These are phyloP conservation scores for Paraleonurus japonicus DNA, from an alignment of 257 asterid genomes.

Conservation along the genomic window DNA sequence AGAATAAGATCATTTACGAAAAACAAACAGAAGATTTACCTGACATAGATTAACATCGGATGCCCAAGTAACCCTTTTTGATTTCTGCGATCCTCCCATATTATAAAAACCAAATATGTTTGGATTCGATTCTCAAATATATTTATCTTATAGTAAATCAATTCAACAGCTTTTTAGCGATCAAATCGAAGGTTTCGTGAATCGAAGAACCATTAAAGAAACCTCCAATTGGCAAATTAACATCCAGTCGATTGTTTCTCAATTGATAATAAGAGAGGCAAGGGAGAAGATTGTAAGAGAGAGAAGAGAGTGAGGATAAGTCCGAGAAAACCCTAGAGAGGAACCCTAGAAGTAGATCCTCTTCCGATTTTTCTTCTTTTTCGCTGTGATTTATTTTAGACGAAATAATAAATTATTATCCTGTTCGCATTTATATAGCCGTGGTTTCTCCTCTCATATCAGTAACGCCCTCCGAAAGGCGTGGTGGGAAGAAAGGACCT, in stretches of 20 bases:
- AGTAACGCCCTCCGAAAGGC: not conserved
- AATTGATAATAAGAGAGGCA: not conserved
- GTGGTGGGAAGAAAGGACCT: not conserved
- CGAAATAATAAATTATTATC: not conserved
- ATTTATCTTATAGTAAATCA: slow-evolving; percentile 17
- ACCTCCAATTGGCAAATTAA: slow-evolving; percentile 12
- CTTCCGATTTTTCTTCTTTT: slow-evolving; percentile 8
- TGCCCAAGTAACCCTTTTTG: slow-evolving; percentile 90
- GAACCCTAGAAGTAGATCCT: slow-evolving; percentile 46
- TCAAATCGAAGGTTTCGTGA: slow-evolving; percentile 20
- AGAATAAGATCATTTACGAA: not conserved
- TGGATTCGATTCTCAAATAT: slow-evolving; percentile 38
- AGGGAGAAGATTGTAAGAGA: not conserved
- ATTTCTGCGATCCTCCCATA: slow-evolving; percentile 87
- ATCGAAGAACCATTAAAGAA: not conserved
- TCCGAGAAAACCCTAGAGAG: slow-evolving; percentile 37
- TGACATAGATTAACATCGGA: slow-evolving; percentile 94
- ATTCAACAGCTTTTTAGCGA: slow-evolving; percentile 31
- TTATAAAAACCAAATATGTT: slow-evolving; percentile 34
- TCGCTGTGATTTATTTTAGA: not conserved
- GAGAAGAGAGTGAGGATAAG: slow-evolving; percentile 6
- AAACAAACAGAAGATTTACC: slow-evolving; percentile 48
- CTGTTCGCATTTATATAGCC: not conserved
- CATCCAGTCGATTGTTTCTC: slow-evolving; percentile 12
- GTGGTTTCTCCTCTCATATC: not conserved